Base-by-base conservation (phyloP, 2,329 filamentous ascomycete genomes). In the Pyricularia pennisetigena region DNA sequence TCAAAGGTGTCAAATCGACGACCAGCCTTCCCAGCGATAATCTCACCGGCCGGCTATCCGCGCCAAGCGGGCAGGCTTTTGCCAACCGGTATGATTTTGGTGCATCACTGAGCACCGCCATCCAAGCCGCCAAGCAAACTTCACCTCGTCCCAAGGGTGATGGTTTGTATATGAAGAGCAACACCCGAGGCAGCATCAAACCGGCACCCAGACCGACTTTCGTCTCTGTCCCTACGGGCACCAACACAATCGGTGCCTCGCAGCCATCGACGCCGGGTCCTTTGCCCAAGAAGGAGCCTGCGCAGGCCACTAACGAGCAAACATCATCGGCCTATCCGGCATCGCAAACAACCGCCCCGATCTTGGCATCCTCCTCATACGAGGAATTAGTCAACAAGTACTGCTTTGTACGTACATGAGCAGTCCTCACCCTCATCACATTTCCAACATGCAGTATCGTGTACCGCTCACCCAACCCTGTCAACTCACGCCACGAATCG, bases 371-470 rank as follows among this genome's bases (percentile, higher is more conserved):
- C 71, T 89, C 92, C 70, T 94, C 94, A 70, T 98, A 99, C 78
- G 92, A 96, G 80, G 95, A 99, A 81, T 86, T 99, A 72, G 91
- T 99, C 79, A 94, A 97, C 83, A 97, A 97, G 83, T 99, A 97
- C 85, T 99, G 95, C 86, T 99, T 98, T 88, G 94, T 97, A 94
- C 88, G 94, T 97, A 85, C 85, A 76, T 79, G 79, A 72, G 77
- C 77, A 67, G 70, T 62, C 41, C 67, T 61, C 64, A 69, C 64
- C 67, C 64, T 67, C 63, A 64, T 35, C 24, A 65, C 63, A 24
- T 64, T 30, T 32, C 32, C 63, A 28, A n/a, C 62, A 64, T 29
- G 29, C 63, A 32, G 24, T 65, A 32, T 12, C 63, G 29, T 65
- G 63, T 65, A 41, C 63, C 29, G 32, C 63, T 65, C 41, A 62